phyloP scores from a whole-genome alignment of 2,329 filamentous ascomycete genomes.

The Sporothrix luriei region DNA sequence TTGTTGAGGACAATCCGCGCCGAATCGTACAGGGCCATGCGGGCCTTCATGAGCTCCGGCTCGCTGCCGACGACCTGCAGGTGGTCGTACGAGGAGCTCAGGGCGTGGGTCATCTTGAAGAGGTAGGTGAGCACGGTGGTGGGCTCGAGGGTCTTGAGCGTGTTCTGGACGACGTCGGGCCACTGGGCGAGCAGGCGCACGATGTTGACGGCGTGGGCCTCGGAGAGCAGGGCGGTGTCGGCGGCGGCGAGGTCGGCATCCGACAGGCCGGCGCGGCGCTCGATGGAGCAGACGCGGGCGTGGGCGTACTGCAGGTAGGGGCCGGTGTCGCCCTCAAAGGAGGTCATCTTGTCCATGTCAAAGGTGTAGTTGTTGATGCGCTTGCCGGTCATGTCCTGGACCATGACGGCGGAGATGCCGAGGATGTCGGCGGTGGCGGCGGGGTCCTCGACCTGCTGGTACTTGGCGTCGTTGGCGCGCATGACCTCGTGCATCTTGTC shows the following conservation, averaged over 20 bases:
- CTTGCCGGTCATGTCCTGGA: constrained; percentile 97
- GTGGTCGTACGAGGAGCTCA: constrained; percentile 80
- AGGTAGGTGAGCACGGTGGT: constrained; percentile 62
- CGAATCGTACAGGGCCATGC: constrained; percentile 76
- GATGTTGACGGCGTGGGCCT: constrained; percentile 72
- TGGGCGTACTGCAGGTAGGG: constrained; percentile 85
- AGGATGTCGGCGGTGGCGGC: constrained; percentile 80
- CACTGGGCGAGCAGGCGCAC: constrained; percentile 78
- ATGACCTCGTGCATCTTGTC: constrained; percentile 99
- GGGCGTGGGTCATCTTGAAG: constrained; percentile 81
- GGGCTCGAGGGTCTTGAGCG: constrained; percentile 77
- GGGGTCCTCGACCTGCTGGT: constrained; percentile 83
- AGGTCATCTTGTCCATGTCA: constrained; percentile 79
- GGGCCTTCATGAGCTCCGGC: constrained; percentile 67
- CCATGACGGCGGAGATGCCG: constrained; percentile 94
- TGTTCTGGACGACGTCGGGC: constrained; percentile 83
- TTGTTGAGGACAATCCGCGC: constrained; percentile 76
- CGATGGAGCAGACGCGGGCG: constrained; percentile 68
- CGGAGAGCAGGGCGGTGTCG: constrained; percentile 68
- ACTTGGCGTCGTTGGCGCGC: constrained; percentile 87
- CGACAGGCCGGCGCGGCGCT: constrained; percentile 57
- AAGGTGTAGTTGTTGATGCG: constrained; percentile 69
- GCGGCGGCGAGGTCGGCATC: constrained; percentile 63
- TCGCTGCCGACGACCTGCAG: constrained; percentile 81
- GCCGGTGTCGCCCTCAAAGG: constrained; percentile 82